These are phyloP conservation scores for Orbilia brochopaga DNA, from an alignment of 2,329 filamentous ascomycete species.

Conservation along the genomic window DNA sequence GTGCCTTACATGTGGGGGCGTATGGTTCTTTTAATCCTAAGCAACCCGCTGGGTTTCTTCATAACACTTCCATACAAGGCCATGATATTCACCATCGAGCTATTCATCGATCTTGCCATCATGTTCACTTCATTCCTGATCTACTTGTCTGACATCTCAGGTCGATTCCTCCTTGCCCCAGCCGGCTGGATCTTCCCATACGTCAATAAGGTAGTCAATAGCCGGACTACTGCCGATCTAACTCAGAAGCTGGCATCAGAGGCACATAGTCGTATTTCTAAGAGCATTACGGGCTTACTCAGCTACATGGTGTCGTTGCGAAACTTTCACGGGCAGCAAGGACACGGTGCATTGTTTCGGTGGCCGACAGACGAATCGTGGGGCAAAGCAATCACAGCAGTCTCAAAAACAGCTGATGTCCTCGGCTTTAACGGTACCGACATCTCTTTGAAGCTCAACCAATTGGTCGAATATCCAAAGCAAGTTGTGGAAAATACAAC, in stretches of 20 bases:
- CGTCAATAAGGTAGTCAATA: slow-evolving; percentile 48
- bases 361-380: slow-evolving; percentile 29
- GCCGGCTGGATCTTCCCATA: slow-evolving; percentile 51
- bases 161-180: slow-evolving; percentile 48
- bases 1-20: slow-evolving; percentile 92
- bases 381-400: slow-evolving; percentile 19
- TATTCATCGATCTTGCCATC: slow-evolving; percentile 54
- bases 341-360: slow-evolving; percentile 17
- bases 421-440: slow-evolving; percentile 35
- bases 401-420: slow-evolving; percentile 25
- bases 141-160: slow-evolving; percentile 51
- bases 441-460: slow-evolving; percentile 24
- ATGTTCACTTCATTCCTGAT: slow-evolving; percentile 53
- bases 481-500: slow-evolving; percentile 13
- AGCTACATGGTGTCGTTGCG: slow-evolving; percentile 36
- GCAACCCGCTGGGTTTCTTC: slow-evolving; percentile 54
- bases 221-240: slow-evolving; percentile 47
- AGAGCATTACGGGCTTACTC: slow-evolving; percentile 27
- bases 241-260: slow-evolving; percentile 52
- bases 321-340: slow-evolving; percentile 24
- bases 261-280: slow-evolving; percentile 53
- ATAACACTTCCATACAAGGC: slow-evolving; percentile 52
- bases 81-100: slow-evolving; percentile 53
- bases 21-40: slow-evolving; percentile 67
- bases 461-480: slow-evolving; percentile 23